Base-by-base conservation (phyloP, 768 basidiomycete genomes). In the Amanita jacksonii region DNA sequence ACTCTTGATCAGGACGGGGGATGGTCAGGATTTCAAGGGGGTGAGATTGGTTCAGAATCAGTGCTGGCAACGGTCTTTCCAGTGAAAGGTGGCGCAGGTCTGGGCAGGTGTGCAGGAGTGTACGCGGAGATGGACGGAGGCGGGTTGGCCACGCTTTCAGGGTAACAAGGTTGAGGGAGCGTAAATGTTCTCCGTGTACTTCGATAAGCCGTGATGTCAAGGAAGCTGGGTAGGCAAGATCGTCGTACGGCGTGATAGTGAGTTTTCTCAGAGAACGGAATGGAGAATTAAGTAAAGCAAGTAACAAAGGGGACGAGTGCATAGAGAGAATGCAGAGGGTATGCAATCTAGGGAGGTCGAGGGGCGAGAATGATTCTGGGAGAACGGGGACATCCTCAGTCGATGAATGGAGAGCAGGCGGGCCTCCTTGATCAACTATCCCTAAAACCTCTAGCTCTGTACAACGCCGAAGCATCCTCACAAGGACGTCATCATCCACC, bases 231-330 rank as follows among this genome's bases (percentile, higher is more conserved):
- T 68, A 77, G 22, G 73, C 73, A 10, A 81, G 53, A 51, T 85
- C 83, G 44, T 84, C 72, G 52, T 82, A 85, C 1, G 85, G 85
- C 1, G 85, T 86, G 28, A 89, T 56, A 10, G 73, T 79, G 15
- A 90, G 64, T 50, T 77, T 79, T 25, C 57, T 67, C 32, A 91
- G 64, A 3, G 69, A 61, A 3, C 83, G 86, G 10, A 91, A 73
- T 0, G 75, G 57, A 0, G 81, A 72, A 30, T 65, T 57, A 13
- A 85, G 61, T 20, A 91, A 64, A 12, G 73, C 68, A 30, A 72
- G 61, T 59, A 87, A 65, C 24, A 86, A 63, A 16, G 78, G 73
- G 4, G 82, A 84, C 5, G 67, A 70, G 40, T 79, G 77, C 64
- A 85, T 75, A 1, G 82, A 81, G 16, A 86, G 63, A 13, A 88